Evolutionary conservation across 495 filamentous ascomycete genomes (phyloP).

Genomic region (Platismatia glauca): DNA sequence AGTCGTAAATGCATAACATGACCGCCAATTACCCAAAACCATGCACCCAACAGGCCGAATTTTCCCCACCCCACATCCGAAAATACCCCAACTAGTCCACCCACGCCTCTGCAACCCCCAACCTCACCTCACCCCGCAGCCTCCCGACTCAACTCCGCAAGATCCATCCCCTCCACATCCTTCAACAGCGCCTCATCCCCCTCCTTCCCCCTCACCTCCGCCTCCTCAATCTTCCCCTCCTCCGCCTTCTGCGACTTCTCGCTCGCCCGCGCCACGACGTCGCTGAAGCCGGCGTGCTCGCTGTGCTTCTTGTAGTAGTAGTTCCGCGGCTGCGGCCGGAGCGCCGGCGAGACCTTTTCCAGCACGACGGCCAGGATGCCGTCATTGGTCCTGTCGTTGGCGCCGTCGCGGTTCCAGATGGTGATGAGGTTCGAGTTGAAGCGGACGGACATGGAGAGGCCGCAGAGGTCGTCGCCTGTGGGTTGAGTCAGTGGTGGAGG

Average conservation of each 20-base stretch:
- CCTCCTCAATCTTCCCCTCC: slow-evolving; percentile 1
- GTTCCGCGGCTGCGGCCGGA: slow-evolving; percentile 57
- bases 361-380: slow-evolving; percentile 59
- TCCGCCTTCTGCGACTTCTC: slow-evolving; percentile 12
- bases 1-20: not conserved
- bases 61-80: not conserved
- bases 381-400: slow-evolving; percentile 63
- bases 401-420: slow-evolving; percentile 79
- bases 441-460: slow-evolving; percentile 50
- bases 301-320: slow-evolving; percentile 60
- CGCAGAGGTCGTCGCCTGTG: slow-evolving; percentile 70
- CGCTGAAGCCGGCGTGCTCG: slow-evolving; percentile 47
- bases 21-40: not conserved
- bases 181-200: slow-evolving; percentile 1
- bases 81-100: not conserved
- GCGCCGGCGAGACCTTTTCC: slow-evolving; percentile 54
- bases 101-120: not conserved
- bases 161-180: not conserved
- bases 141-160: not conserved
- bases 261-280: slow-evolving; percentile 26
- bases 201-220: not conserved
- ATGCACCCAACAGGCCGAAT: not conserved
- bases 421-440: slow-evolving; percentile 67
- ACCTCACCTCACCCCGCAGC: not conserved
- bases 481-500: slow-evolving; percentile 6